Percentiles rank a stretch among this genome's conserved stretches.
These are phyloP conservation scores for Globisporangium nodosum DNA, from an alignment of 352 stramenopile species.

Conservation along the genomic window DNA sequence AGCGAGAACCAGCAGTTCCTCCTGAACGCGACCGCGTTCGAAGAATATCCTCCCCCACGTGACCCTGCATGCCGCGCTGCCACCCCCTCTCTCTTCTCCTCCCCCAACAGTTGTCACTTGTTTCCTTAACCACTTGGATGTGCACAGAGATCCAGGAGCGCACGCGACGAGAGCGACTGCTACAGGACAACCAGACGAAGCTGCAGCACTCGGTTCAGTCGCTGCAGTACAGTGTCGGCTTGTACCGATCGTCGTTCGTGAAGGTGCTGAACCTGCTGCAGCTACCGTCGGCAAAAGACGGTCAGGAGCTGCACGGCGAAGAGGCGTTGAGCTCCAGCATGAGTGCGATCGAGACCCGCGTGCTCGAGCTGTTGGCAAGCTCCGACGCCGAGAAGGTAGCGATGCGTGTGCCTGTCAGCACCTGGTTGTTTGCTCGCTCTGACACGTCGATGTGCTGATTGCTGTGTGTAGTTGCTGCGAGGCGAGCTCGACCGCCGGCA, in stretches of 20 bases:
- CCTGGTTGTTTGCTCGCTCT: too few relatives aligned
- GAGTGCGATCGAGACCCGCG: conserved; percentile 40
- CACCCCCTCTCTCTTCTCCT: background rate
- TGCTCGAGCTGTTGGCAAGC: conserved; percentile 51
- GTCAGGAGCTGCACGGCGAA: conserved; percentile 31
- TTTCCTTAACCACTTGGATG: conserved; percentile 48
- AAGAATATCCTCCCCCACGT: conserved; percentile 75
- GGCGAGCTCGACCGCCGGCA: conserved; percentile 48
- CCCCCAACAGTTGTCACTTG: background rate
- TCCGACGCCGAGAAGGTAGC: conserved; percentile 56
- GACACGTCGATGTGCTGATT: background rate
- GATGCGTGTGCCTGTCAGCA: background rate
- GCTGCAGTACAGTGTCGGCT: conserved; percentile 42
- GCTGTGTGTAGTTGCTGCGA: conserved; percentile 30
- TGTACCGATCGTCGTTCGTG: conserved; percentile 46
- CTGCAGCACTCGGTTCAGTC: conserved; percentile 61
- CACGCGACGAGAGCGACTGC: conserved; percentile 48
- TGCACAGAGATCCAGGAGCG: conserved; percentile 79
- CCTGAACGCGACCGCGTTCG: conserved; percentile 72
- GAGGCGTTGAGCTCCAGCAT: conserved; percentile 41
- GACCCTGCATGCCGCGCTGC: conserved; percentile 5
- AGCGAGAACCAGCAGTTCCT: conserved; percentile 83
- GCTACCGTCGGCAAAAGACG: conserved; percentile 18
- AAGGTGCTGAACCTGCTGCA: conserved; percentile 57
- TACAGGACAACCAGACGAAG: conserved; percentile 61